Conservation (phyloP, 2,329 filamentous ascomycete genomes). For the Bipolaris bicolor region DNA sequence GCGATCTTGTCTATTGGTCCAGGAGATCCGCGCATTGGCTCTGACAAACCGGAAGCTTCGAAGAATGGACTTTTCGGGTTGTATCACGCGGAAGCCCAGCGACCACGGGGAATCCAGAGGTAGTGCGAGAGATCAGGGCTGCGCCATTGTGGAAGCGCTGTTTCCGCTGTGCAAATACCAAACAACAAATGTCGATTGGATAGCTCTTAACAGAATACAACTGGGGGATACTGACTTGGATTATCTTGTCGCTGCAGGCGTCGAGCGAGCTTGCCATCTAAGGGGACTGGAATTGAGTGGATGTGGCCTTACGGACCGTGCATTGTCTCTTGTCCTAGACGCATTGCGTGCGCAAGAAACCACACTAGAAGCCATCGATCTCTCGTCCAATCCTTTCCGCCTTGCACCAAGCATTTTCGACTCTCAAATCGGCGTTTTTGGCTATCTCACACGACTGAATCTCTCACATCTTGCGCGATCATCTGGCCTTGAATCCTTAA, state of each 20-base stretch:
- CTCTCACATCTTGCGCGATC: constrained; percentile 69
- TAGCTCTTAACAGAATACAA: constrained; percentile 70
- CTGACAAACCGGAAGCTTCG: constrained; percentile 68
- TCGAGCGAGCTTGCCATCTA: constrained; percentile 68
- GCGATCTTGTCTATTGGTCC: constrained; percentile 66
- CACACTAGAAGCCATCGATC: constrained; percentile 70
- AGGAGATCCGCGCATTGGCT: constrained; percentile 71
- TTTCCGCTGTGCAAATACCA: constrained; percentile 71
- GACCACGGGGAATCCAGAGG: constrained; percentile 49
- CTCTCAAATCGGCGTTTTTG: constrained; percentile 69
- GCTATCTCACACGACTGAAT: constrained; percentile 69
- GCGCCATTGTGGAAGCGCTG: constrained; percentile 72
- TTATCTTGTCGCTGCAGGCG: constrained; percentile 70
- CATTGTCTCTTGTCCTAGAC: constrained; percentile 67
- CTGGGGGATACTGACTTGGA: constrained; percentile 75
- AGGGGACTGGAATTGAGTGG: constrained; percentile 71
- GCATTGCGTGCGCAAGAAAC: constrained; percentile 68
- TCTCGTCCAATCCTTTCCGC: constrained; percentile 70
- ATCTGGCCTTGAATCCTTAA: constrained; percentile 67
- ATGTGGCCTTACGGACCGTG: constrained; percentile 65
- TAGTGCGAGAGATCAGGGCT: constrained; percentile 66
- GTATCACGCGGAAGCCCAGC: constrained; percentile 61
- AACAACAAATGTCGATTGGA: constrained; percentile 73
- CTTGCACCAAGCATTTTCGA: constrained; percentile 69
- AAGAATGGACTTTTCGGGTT: constrained; percentile 69